Conservation (phyloP, 768 basidiomycete genomes). For the Piloderma croceum region DNA sequence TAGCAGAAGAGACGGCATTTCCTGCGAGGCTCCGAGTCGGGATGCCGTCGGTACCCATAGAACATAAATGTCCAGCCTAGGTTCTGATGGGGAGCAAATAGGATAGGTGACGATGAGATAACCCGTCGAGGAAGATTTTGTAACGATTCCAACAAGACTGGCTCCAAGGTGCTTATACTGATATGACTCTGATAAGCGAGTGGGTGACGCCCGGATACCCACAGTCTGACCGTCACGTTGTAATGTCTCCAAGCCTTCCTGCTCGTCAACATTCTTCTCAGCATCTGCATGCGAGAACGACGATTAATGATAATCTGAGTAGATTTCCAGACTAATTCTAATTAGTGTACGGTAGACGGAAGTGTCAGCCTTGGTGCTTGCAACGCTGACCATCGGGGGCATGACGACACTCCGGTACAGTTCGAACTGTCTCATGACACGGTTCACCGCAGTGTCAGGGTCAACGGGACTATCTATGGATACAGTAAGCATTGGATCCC, state of each 20-base stretch:
- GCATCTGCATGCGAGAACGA: constrained; percentile 41
- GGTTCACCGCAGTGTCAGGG: constrained; percentile 72
- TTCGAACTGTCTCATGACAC: constrained; percentile 81
- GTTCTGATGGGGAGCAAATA: too few species aligned
- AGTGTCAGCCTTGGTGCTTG: constrained; percentile 76
- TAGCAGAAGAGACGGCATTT: too few species aligned
- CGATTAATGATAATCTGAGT: constrained; percentile 2
- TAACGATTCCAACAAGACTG: too few species aligned
- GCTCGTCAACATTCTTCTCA: constrained; percentile 49
- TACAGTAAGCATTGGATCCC: neutral
- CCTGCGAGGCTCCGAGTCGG: too few species aligned
- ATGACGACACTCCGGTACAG: constrained; percentile 83
- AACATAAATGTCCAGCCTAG: too few species aligned
- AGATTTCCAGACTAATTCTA: neutral
- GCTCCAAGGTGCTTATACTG: too few species aligned
- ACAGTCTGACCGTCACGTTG: constrained; percentile 71
- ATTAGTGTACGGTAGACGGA: constrained; percentile 61
- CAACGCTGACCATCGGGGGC: constrained; percentile 68
- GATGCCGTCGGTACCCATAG: too few species aligned
- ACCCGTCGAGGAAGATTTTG: too few species aligned
- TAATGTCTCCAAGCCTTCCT: constrained; percentile 77
- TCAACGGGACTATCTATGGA: constrained; percentile 58
- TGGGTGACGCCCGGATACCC: constrained; percentile 71
- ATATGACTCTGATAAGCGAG: too few species aligned
- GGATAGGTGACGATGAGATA: too few species aligned